These are phyloP conservation scores for Gossypium herbaceum DNA, from an alignment of 345 rosid species.

Conservation along the genomic window DNA sequence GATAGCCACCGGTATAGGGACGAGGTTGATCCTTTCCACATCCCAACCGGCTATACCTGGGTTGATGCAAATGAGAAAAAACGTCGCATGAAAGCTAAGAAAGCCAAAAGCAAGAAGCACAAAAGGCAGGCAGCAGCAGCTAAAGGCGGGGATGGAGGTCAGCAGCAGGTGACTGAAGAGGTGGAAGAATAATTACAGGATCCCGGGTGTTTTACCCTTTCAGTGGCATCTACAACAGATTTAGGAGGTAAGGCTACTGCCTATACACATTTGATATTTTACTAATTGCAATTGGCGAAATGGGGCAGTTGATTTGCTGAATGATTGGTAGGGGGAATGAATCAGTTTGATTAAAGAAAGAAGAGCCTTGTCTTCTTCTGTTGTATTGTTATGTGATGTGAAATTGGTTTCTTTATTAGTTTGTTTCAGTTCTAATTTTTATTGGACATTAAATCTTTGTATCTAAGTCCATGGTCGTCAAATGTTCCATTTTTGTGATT, in stretches of 20 bases:
- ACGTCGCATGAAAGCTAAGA: slow-evolving; percentile 91
- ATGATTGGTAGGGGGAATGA: slow-evolving; percentile 11
- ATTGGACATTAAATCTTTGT: slow-evolving; percentile 32
- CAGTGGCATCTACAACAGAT: slow-evolving; percentile 14
- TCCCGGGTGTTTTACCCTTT: background rate
- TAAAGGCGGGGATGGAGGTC: slow-evolving; percentile 42
- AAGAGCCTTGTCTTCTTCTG: slow-evolving; percentile 30
- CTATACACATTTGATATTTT: slow-evolving; percentile 24
- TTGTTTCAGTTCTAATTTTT: slow-evolving; percentile 23
- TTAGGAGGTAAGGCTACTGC: slow-evolving; percentile 29
- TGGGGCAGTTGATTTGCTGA: slow-evolving; percentile 25
- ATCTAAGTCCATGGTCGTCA: slow-evolving; percentile 27
- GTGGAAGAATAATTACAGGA: slow-evolving; percentile 35
- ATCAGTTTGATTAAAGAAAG: slow-evolving; percentile 28
- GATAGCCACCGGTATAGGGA: slow-evolving; percentile 74
- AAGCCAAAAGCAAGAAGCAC: slow-evolving; percentile 78
- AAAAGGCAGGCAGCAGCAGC: slow-evolving; percentile 46
- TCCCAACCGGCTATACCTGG: slow-evolving; percentile 86
- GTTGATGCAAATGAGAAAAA: slow-evolving; percentile 90
- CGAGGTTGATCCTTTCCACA: slow-evolving; percentile 73
- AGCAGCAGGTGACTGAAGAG: slow-evolving; percentile 42
- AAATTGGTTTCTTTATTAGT: slow-evolving; percentile 29
- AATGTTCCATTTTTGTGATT: slow-evolving; percentile 34
- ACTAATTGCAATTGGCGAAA: background rate
- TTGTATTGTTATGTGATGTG: slow-evolving; percentile 38